These are phyloP conservation scores for Cucumis variabilis DNA, from an alignment of 331 rosid species.

Conservation along the genomic window DNA sequence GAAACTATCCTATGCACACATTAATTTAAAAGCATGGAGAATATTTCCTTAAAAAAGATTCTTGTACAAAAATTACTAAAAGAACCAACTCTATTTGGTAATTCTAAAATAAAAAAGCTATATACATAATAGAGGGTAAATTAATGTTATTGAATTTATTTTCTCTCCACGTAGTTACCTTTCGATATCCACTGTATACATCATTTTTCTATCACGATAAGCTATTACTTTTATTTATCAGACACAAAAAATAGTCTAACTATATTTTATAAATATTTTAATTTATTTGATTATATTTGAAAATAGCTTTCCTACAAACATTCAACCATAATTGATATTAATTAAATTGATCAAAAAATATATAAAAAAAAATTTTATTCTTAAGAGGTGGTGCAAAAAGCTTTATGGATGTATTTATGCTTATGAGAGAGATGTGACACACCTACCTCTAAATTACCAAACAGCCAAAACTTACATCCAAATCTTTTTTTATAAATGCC, in stretches of 20 bases:
- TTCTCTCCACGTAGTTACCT: slow-evolving; percentile 4
- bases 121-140: slow-evolving; percentile 11
- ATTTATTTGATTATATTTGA: no score
- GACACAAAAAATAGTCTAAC: no score
- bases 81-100: background rate
- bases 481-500: background rate
- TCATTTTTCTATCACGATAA: no score
- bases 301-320: no score
- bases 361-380: no score
- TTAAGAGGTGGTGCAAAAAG: background rate
- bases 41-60: background rate
- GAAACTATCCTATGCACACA: background rate
- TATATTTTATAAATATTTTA: no score
- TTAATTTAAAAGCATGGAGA: background rate
- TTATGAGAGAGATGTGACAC: background rate
- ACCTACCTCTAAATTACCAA: background rate
- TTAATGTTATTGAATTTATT: background rate
- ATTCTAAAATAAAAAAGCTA: background rate
- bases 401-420: background rate
- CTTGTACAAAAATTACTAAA: background rate
- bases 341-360: no score
- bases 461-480: background rate
- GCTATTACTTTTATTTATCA: background rate
- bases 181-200: background rate
- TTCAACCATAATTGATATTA: no score